Evolutionary conservation across 2,329 filamentous ascomycete genomes (phyloP).

Genomic region (Aureobasidium sp.): DNA sequence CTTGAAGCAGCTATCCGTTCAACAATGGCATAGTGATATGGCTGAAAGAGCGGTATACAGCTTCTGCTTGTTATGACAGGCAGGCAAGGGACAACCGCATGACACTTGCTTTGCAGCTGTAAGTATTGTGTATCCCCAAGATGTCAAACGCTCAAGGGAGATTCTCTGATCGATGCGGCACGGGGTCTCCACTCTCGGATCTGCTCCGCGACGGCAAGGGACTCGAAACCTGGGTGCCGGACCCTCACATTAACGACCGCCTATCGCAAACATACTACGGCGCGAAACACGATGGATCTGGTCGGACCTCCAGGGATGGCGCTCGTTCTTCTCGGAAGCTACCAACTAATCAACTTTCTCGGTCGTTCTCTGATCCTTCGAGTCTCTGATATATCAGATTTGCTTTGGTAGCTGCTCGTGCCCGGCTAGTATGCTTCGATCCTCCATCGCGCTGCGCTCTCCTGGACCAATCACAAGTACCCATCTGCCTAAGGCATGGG

Average conservation of each 20-base stretch:
- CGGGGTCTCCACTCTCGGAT: not conserved
- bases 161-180: constrained; percentile 3
- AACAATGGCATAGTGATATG: not conserved
- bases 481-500: not conserved
- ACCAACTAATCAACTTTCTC: not conserved
- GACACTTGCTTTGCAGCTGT: not conserved
- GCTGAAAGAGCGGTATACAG: not conserved
- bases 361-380: not conserved
- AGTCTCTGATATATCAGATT: not conserved
- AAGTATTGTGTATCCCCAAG: not conserved
- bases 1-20: not conserved
- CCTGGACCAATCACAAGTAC: not conserved
- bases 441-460: not conserved
- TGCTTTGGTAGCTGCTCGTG: not conserved
- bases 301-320: not conserved
- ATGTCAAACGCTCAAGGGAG: not conserved
- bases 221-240: constrained; percentile 3
- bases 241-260: not conserved
- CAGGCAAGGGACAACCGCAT: not conserved
- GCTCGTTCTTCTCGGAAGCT: not conserved
- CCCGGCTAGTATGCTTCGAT: not conserved
- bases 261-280: not conserved
- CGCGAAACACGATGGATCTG: not conserved
- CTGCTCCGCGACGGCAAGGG: constrained; percentile 1
- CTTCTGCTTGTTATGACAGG: not conserved